Evolutionary conservation across 2,329 filamentous ascomycete species (phyloP), one percentile per base, ranked within the genome.

Genomic region (Phoma herbarum): DNA sequence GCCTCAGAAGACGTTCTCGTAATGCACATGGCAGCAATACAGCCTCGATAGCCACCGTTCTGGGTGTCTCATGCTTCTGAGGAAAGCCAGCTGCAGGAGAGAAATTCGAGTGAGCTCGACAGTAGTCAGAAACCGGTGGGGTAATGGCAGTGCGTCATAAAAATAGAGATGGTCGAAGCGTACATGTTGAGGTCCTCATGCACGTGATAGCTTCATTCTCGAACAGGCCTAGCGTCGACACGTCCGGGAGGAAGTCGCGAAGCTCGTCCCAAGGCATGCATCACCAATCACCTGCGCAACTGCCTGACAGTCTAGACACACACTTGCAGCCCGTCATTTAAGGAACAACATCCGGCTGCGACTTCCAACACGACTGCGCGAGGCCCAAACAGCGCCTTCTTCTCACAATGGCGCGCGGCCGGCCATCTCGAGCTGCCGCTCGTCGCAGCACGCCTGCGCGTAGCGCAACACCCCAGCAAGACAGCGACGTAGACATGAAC

Each of bases 371-470:
- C 14, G 11, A 48, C 10, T n/a, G 41, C 51, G 41, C 45, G 29
- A 50, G 31, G 31, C 37, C 33, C 23, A 25, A 33, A 42, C 5
- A 25, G 37, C 12, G 22, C 45, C 12, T 42, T 23, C 35, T 7
- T 59, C 20, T 26, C 51, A 55, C 64, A 59, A 77, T 76, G 75
- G 73, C 73, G 66, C 74, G 74, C 61, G 70, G 72, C 44, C 68
- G 74, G 60, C 75, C 72, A 53, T 76, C 74, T 35, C 73, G 75
- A 64, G 74, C 74, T 66, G 75, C 74, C 63, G 75, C 75, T 65
- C 74, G 71, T 71, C 74, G 73, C 72, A 76, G 73, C 67, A 75
- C 72, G 42, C 73, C 75, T 39, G 68, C 64, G 46, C 69, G 69
- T 57, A 76, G 69, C 62, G 73, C 73, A 60, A 77, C 75, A 39